phyloP scores from a whole-genome alignment of 2,329 filamentous ascomycete species.

The Paradendryphiella salina region DNA sequence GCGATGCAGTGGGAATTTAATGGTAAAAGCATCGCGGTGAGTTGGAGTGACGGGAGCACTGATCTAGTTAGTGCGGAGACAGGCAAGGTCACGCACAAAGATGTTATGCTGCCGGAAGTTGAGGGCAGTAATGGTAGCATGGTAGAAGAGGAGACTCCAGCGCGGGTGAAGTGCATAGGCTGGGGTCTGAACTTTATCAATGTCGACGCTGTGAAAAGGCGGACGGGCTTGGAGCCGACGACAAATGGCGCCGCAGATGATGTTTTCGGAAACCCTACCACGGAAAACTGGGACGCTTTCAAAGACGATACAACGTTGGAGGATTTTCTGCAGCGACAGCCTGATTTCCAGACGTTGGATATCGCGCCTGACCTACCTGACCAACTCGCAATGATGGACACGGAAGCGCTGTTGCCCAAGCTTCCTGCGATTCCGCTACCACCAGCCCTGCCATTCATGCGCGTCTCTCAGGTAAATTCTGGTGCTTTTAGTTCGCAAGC shows the following conservation, averaged over 20 bases:
- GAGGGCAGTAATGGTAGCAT: background rate
- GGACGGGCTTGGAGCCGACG: slow-evolving; percentile 39
- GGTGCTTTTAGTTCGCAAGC: slow-evolving; percentile 47
- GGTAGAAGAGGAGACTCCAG: slow-evolving; percentile 7
- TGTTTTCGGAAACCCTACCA: slow-evolving; percentile 28
- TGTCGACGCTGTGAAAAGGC: slow-evolving; percentile 49
- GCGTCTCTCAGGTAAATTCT: slow-evolving; percentile 34
- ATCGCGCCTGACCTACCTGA: slow-evolving; percentile 46
- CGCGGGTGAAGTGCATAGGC: slow-evolving; percentile 53
- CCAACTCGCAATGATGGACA: slow-evolving; percentile 48
- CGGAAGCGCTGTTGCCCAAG: slow-evolving; percentile 45
- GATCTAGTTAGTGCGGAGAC: slow-evolving; percentile 78
- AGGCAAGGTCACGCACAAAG: slow-evolving; percentile 76
- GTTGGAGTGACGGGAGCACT: slow-evolving; percentile 79
- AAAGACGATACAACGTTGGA: slow-evolving; percentile 44
- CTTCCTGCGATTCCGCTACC: slow-evolving; percentile 45
- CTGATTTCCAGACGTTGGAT: slow-evolving; percentile 39
- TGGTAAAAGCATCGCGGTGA: slow-evolving; percentile 75
- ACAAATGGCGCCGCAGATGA: slow-evolving; percentile 16
- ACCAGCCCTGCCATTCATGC: slow-evolving; percentile 41
- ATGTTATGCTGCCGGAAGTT: slow-evolving; percentile 22
- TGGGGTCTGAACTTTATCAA: slow-evolving; percentile 62
- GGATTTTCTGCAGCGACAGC: slow-evolving; percentile 47
- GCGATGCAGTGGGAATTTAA: slow-evolving; percentile 54
- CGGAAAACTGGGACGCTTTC: slow-evolving; percentile 42